Percentiles rank a stretch among this genome's conserved stretches.
Conservation (phyloP, 192 early-diverging fungal genomes). For the Bifiguratus adelaidae region DNA sequence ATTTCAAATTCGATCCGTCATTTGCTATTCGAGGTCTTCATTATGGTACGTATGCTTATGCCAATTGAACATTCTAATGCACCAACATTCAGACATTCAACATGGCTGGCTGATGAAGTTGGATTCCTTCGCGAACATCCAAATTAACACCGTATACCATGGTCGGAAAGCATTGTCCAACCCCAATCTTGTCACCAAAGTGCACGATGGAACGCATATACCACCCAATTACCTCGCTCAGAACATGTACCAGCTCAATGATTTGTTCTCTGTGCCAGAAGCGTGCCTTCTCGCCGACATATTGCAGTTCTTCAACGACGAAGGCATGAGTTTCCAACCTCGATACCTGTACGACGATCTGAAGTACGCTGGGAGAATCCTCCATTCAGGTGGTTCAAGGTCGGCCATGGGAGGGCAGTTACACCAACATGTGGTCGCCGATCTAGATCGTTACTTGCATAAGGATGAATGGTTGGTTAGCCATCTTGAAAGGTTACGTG, state of each 20-base stretch:
- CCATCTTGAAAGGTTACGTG: slow-evolving; percentile 30
- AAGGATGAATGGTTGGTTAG: slow-evolving; percentile 32
- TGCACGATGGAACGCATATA: slow-evolving; percentile 46
- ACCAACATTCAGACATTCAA: slow-evolving; percentile 18
- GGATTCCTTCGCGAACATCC: slow-evolving; percentile 50
- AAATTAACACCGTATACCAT: slow-evolving; percentile 31
- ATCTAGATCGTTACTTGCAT: slow-evolving; percentile 34
- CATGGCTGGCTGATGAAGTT: slow-evolving; percentile 54
- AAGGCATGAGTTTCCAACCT: slow-evolving; percentile 43
- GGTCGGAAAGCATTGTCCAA: slow-evolving; percentile 42
- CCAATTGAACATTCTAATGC: background rate
- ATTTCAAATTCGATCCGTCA: slow-evolving; percentile 33
- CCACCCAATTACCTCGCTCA: slow-evolving; percentile 38
- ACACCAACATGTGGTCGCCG: slow-evolving; percentile 30
- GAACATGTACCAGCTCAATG: slow-evolving; percentile 49
- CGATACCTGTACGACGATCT: slow-evolving; percentile 52
- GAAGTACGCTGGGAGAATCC: slow-evolving; percentile 30
- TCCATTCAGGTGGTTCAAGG: slow-evolving; percentile 25
- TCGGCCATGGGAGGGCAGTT: slow-evolving; percentile 36
- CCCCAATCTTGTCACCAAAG: slow-evolving; percentile 35
- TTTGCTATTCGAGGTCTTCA: slow-evolving; percentile 53
- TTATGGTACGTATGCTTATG: slow-evolving; percentile 19
- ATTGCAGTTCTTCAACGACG: slow-evolving; percentile 46
- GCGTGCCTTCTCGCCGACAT: slow-evolving; percentile 46
- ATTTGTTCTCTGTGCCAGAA: slow-evolving; percentile 46